phyloP scores from a whole-genome alignment of 2,329 filamentous ascomycete species.

The Botrytis deweyae region DNA sequence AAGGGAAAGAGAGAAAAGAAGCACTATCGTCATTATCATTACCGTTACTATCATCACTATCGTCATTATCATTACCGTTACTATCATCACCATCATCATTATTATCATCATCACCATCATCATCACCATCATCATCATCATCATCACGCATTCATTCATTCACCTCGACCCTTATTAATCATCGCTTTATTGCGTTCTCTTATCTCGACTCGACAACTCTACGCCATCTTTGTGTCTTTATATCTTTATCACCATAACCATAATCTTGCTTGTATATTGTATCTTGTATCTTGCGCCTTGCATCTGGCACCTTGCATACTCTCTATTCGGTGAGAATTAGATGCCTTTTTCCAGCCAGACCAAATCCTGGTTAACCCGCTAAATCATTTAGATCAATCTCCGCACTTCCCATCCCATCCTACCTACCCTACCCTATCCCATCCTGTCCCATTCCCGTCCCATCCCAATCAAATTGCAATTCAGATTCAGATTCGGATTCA shows the following conservation, averaged over 20 bases:
- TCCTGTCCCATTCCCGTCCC: not conserved
- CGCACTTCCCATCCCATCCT: not conserved
- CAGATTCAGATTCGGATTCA: not conserved
- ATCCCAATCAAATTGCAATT: not conserved
- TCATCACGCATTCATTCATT: too few species aligned
- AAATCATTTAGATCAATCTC: constrained; percentile 2
- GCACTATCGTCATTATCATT: not conserved
- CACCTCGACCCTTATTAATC: not conserved
- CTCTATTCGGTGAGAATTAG: constrained; percentile 13
- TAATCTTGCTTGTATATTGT: too few species aligned
- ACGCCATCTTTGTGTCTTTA: not conserved
- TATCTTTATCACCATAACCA: not conserved
- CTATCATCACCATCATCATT: too few species aligned
- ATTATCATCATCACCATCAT: not conserved
- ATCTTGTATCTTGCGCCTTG: not conserved
- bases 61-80: too few species aligned
- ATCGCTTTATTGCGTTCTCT: not conserved
- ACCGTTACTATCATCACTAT: too few species aligned
- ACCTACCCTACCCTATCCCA: not conserved
- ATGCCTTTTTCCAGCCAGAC: not conserved
- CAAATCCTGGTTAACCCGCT: constrained; percentile 10
- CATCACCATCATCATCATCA: too few species aligned
- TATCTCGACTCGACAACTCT: not conserved
- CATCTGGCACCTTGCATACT: constrained; percentile 3
- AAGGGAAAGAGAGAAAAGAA: not conserved